Evolutionary conservation across 805 yeast genomes (phyloP).

Genomic region (Candida loeiensis): DNA sequence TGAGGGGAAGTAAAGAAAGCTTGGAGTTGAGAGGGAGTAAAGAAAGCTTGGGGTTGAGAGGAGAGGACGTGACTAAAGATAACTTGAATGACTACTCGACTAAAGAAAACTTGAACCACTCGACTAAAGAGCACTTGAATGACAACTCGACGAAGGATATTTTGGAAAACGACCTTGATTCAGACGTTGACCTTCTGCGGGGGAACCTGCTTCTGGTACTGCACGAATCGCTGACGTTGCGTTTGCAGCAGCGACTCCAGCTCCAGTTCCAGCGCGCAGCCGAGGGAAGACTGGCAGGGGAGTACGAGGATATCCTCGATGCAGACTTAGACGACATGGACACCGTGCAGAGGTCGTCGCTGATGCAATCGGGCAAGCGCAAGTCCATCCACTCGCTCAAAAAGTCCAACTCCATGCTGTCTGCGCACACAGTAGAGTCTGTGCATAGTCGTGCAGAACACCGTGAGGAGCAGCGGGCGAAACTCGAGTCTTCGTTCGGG

Average conservation of each 20-base stretch:
- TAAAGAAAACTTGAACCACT: too few relatives aligned
- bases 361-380: background rate
- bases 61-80: too few relatives aligned
- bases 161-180: too few relatives aligned
- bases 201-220: too few relatives aligned
- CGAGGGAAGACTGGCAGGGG: constrained; percentile 24
- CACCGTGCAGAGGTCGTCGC: background rate
- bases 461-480: constrained; percentile 2
- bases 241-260: constrained; percentile 17
- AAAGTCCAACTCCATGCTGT: constrained; percentile 1
- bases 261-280: constrained; percentile 16
- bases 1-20: background rate
- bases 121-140: too few relatives aligned
- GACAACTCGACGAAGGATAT: too few relatives aligned
- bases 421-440: background rate
- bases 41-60: too few relatives aligned
- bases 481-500: constrained; percentile 3
- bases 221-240: constrained; percentile 9
- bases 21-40: too few relatives aligned
- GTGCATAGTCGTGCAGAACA: background rate
- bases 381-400: background rate
- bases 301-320: constrained; percentile 47
- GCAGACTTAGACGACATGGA: background rate
- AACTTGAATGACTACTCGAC: too few relatives aligned
- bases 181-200: too few relatives aligned